Evolutionary conservation across 768 basidiomycete species (phyloP), one percentile per base, ranked within the genome.

Genomic region (Boletus barrowsii): DNA sequence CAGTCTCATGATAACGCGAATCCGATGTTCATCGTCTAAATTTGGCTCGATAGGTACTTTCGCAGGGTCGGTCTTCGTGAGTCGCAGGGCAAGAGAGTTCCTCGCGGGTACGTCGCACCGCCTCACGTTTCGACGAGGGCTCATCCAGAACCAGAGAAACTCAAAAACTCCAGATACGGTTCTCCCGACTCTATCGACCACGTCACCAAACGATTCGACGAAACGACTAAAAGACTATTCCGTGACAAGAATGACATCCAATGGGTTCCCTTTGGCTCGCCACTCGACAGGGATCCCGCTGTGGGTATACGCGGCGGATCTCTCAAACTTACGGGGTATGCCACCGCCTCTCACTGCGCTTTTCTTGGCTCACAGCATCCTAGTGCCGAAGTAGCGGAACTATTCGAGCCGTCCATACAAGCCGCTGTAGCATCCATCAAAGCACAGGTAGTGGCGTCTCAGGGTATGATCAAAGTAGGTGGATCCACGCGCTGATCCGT

Each of bases 31-130:
- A 35, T 17, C 32, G 4, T n/a, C 57, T 58, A 44, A 63, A 33
- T 57, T 33, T 15, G 33, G 43, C 51, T 49, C 52, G 44, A n/a
- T 61, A 87, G 86, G 86, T 68, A 81, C 90, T 39, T 91, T 91
- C 68, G 87, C 88, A 42, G 88, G 88, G 24, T 90, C 88, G 5
- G 86, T 91, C 14, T 91, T 91, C 64, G 88, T 90, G 29, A 88
- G 87, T 65, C 77, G 88, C 49, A 73, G 88, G 41, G 87, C 88
- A 13, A 73, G 87, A 59, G 81, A 81, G 45, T 89, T 90, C 61
- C 71, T 91, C 20, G 84, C 84, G 73, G 84, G 88, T 86, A 54
- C 18, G 70, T 52, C 53, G 2, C 10, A 26, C 39, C 35, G 17
- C 13, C 14, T 8, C 17, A 32, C 29, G 26, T 37, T 22, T 17